Base-by-base conservation (phyloP, 768 basidiomycete species). In the Tephrocybe sp. region DNA sequence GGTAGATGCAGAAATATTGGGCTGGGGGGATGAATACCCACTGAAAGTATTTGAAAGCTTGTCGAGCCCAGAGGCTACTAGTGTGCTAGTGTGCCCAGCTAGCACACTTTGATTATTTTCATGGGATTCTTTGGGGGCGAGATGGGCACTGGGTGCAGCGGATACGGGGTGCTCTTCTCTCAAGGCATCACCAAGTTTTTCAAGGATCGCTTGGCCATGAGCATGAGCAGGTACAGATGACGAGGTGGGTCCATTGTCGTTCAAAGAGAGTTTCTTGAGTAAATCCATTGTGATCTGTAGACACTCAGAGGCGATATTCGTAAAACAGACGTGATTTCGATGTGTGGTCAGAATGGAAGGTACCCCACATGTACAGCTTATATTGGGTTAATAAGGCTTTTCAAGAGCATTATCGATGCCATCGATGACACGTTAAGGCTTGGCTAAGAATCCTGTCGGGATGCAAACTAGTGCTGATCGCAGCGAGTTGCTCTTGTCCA, bases 221-320 rank as follows among this genome's bases (percentile, higher is more conserved):
- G 19, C 30, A 13, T 20, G 42, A 19, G 19, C 20, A 17, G 26
- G n/a, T 1, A 11, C 36, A 23, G 34, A n/a, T 7, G 50, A n/a
- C 4, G 41, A 20, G 17, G 48, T 38, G 10, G 22, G 16, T 19
- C 34, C 20, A 22, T 52, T 32, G 13, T 52, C 54, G 23, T 53
- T 39, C 2, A 52, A 31, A 9, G 40, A 45, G 12, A 55, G 54
- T 33, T 58, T 58, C 39, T 55, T 55, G n/a, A 58, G 51, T 2
- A 58, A 58, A 42, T 55, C 57, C 56, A 57, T 57, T 33, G 42
- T 44, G 26, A 7, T 26, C 26, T 4, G 26, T 4, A 26, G 26
- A 26, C 7, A 26, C 7, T 7, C n/a, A n/a, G 26, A 26, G 26
- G 7, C 26, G 7, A 26, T 26, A 7, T 26, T 26, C 26, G 26